A percentile compares a stretch with the other conserved stretches of the same genome.
Conservation (phyloP, 257 asterid genomes). For the Forsythia viridissima region DNA sequence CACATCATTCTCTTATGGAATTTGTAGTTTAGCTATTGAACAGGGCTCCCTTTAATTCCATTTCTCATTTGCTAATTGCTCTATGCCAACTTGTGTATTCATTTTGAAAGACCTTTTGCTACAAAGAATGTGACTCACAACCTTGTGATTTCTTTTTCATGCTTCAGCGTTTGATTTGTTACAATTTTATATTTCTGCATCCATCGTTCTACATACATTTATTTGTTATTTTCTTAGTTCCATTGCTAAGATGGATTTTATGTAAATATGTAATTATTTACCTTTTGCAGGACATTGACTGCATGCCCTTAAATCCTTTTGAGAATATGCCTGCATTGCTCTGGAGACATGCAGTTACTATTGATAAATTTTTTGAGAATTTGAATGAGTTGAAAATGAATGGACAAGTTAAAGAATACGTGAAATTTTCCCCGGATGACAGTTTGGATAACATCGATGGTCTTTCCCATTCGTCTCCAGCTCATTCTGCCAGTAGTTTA, state of each 20-base stretch:
- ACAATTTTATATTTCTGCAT: neutral
- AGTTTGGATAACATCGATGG: constrained; percentile 31
- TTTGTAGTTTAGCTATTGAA: neutral
- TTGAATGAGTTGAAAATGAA: constrained; percentile 32
- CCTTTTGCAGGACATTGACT: constrained; percentile 66
- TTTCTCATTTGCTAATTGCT: neutral
- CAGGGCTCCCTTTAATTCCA: neutral
- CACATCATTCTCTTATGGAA: constrained; percentile 5
- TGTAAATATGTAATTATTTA: constrained; percentile 16
- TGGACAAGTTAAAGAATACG: constrained; percentile 38
- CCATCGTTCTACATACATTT: constrained; percentile 6
- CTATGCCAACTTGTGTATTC: neutral
- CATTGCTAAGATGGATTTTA: neutral
- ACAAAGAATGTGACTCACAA: constrained; percentile 14
- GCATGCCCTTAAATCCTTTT: constrained; percentile 54
- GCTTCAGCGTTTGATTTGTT: constrained; percentile 13
- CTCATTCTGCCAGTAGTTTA: constrained; percentile 27
- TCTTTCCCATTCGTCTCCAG: constrained; percentile 34
- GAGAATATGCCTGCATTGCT: constrained; percentile 44
- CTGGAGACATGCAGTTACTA: constrained; percentile 29
- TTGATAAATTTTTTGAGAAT: constrained; percentile 39
- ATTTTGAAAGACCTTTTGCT: constrained; percentile 6
- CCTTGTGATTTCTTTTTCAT: constrained; percentile 17
- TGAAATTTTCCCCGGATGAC: constrained; percentile 30
- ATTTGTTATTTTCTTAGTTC: neutral